These are phyloP conservation scores for Talaromyces piceae DNA, from an alignment of 2,329 filamentous ascomycete genomes.

Conservation along the genomic window DNA sequence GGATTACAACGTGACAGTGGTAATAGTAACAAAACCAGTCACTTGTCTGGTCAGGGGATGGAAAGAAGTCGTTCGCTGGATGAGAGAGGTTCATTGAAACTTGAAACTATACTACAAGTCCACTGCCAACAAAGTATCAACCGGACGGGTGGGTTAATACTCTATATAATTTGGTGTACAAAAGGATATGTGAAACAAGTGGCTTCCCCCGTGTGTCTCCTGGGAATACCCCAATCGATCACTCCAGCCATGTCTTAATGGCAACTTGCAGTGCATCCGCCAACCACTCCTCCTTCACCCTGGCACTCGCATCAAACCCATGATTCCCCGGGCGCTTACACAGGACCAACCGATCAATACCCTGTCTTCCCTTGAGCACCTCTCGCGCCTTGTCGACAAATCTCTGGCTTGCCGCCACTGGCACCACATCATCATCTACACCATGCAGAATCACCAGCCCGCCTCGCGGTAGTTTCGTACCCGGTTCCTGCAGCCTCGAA, in stretches of 20 bases:
- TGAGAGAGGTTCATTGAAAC: too few relatives aligned
- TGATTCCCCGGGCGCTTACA: constrained; percentile 24
- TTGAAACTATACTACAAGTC: too few relatives aligned
- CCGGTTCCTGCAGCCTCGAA: constrained; percentile 19
- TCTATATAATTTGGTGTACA: too few relatives aligned
- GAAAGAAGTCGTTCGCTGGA: too few relatives aligned
- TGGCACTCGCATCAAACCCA: constrained; percentile 25
- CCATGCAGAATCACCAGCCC: constrained; percentile 29
- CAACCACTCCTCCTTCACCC: constrained; percentile 4
- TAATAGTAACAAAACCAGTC: too few relatives aligned
- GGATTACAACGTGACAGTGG: too few relatives aligned
- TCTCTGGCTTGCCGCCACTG: constrained; percentile 18
- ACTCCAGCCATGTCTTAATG: constrained; percentile 9
- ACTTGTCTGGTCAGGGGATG: too few relatives aligned
- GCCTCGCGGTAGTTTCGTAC: constrained; percentile 19
- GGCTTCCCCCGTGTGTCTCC: too few relatives aligned
- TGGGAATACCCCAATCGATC: too few relatives aligned
- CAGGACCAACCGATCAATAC: constrained; percentile 19
- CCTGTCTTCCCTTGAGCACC: constrained; percentile 17
- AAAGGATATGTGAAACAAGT: too few relatives aligned
- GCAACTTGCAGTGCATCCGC: constrained; percentile 1
- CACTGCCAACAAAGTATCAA: too few relatives aligned
- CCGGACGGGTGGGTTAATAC: too few relatives aligned
- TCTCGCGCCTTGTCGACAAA: constrained; percentile 21
- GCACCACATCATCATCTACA: constrained; percentile 24